Evolutionary conservation across 2,329 filamentous ascomycete species (phyloP).

Genomic region (Pestalotiopsis sp.): DNA sequence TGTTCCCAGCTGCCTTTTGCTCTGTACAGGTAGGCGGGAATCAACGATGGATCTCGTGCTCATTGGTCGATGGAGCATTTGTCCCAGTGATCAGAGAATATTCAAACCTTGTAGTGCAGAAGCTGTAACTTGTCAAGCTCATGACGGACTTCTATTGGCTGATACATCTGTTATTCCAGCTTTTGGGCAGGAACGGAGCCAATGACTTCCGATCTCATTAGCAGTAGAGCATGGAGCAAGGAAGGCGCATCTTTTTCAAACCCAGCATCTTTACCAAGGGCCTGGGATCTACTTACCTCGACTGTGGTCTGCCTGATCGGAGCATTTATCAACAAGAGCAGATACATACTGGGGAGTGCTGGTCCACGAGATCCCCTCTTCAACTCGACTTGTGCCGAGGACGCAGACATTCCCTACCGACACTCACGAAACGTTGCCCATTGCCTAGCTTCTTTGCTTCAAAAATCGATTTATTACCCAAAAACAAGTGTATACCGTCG

Average conservation of each 20-base stretch:
- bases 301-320: not conserved
- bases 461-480: conserved; percentile 12
- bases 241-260: not conserved
- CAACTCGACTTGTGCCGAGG: not conserved
- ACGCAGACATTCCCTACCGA: not conserved
- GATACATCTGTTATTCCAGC: too few species aligned
- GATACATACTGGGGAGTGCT: not conserved
- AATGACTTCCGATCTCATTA: too few species aligned
- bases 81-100: too few species aligned
- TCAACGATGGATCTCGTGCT: too few species aligned
- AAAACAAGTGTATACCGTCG: conserved; percentile 8
- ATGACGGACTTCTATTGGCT: too few species aligned
- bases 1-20: too few species aligned
- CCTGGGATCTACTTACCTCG: not conserved
- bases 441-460: not conserved
- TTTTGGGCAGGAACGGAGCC: too few species aligned
- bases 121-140: too few species aligned
- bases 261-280: not conserved
- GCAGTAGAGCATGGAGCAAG: too few species aligned
- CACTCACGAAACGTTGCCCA: not conserved
- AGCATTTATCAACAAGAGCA: not conserved
- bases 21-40: too few species aligned
- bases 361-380: not conserved
- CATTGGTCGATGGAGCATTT: too few species aligned
- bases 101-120: too few species aligned